Conservation (phyloP, 768 basidiomycete genomes). For the Mycena belliarum region DNA sequence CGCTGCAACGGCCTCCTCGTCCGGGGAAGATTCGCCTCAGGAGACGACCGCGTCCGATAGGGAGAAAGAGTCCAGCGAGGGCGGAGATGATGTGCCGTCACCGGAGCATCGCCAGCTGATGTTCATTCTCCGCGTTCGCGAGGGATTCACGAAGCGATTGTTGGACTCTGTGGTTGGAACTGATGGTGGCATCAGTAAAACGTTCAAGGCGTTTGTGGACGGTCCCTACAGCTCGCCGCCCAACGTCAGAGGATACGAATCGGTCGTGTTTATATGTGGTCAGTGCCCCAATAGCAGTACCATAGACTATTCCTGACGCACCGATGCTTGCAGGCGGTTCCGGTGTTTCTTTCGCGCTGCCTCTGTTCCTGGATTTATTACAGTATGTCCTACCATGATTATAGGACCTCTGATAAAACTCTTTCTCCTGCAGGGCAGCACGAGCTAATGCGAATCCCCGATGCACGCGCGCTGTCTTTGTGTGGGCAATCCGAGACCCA, state of each 20-base stretch:
- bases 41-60: background rate
- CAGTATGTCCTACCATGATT: slow-evolving; percentile 31
- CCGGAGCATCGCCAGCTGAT: slow-evolving; percentile 31
- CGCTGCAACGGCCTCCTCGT: no score
- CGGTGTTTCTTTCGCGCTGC: slow-evolving; percentile 48
- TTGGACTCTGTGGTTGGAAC: slow-evolving; percentile 7
- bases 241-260: slow-evolving; percentile 36
- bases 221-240: slow-evolving; percentile 47
- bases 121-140: slow-evolving; percentile 50
- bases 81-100: background rate
- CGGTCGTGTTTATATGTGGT: slow-evolving; percentile 45
- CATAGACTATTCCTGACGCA: background rate
- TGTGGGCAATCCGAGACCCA: slow-evolving; percentile 46
- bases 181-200: background rate
- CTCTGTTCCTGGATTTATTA: slow-evolving; percentile 44
- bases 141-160: slow-evolving; percentile 51
- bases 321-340: slow-evolving; percentile 48
- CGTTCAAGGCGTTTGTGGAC: slow-evolving; percentile 17
- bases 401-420: background rate
- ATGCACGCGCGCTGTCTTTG: slow-evolving; percentile 35
- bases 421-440: slow-evolving; percentile 26
- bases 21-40: slow-evolving; percentile 3
- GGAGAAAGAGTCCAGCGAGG: background rate
- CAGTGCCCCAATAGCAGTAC: no score
- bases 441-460: slow-evolving; percentile 27